Evolutionary conservation across 225 moss, liverwort and hornwort genomes (phyloP), one percentile per base, ranked within the genome.

Genomic region (Pleurozium schreberi): DNA sequence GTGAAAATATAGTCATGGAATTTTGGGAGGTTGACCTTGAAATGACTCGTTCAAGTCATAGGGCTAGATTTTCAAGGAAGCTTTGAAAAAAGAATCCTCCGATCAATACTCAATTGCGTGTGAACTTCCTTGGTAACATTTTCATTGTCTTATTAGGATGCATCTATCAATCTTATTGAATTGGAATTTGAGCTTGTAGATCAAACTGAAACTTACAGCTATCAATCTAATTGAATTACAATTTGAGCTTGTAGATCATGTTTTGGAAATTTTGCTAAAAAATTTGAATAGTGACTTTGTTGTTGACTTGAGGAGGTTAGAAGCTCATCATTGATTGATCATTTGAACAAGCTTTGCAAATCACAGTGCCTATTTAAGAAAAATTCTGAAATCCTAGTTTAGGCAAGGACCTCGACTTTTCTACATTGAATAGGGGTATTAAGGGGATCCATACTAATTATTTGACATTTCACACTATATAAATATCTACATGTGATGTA

Each of bases 41-140:
- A n/a, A n/a, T n/a, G n/a, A n/a, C n/a, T n/a, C n/a, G n/a, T n/a
- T n/a, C n/a, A 49, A 49, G 9, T 49, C 49, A 49, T 8, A 49
- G 49, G 49, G 4, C 4, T n/a, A 0, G 4, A 3, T 70, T 69
- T 69, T 70, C 3, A 70, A 14, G 7, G 40, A 69, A 40, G 23
- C 69, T 69, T 69, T 0, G 49, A 25, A 0, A 4, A 42, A 70
- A 70, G n/a, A 42, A 1, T 14, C 25, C 3, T 14, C 1, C 0
- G n/a, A n/a, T n/a, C n/a, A 8, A 0, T 42, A 8, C 0, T 70
- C 8, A 25, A 42, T 1, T 42, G 14, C 26, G 26, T 69, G 3
- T 15, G 8, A 70, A 26, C 26, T 70, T 40, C 23, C 0, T 27
- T 5, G 1, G 9, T 25, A 42, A 14, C 9, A 42, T 26, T 26